Percentiles rank a stretch among this genome's conserved stretches.
phyloP scores from a whole-genome alignment of 495 filamentous ascomycete species.

The Hypoxylon cercidicola region DNA sequence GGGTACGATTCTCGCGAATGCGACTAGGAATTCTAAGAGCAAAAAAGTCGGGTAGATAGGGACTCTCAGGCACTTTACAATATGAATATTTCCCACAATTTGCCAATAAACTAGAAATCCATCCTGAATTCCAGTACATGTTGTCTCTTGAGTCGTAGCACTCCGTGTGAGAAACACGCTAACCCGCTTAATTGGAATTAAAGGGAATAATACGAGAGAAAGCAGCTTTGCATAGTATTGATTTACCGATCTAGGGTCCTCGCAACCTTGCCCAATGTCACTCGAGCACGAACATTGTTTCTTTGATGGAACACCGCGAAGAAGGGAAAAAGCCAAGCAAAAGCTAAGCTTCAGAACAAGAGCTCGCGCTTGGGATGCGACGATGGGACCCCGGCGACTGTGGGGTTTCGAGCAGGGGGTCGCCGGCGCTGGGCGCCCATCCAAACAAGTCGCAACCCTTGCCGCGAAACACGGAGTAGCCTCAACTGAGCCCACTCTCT shows the following conservation, averaged over 20 bases:
- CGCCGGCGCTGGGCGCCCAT: slow-evolving; percentile 1
- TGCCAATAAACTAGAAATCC: not conserved
- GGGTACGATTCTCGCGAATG: slow-evolving; percentile 12
- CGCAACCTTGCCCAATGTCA: not conserved
- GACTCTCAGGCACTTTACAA: slow-evolving; percentile 19
- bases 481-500: slow-evolving; percentile 5
- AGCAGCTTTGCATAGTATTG: not conserved
- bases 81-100: slow-evolving; percentile 14
- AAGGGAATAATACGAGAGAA: not conserved
- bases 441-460: slow-evolving; percentile 22
- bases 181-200: no score
- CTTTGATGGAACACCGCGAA: not conserved
- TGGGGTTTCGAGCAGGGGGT: slow-evolving; percentile 30
- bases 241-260: no score
- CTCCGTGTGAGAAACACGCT: no score
- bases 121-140: no score
- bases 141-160: no score
- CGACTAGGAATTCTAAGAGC: slow-evolving; percentile 8
- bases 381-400: slow-evolving; percentile 19
- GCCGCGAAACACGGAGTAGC: slow-evolving; percentile 38
- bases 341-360: slow-evolving; percentile 36
- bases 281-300: slow-evolving; percentile 4
- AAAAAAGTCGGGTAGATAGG: slow-evolving; percentile 22
- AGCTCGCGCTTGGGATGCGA: slow-evolving; percentile 11
- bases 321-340: slow-evolving; percentile 26